phyloP scores from a whole-genome alignment of 2,329 filamentous ascomycete genomes.

The Ceratocystis variospora region DNA sequence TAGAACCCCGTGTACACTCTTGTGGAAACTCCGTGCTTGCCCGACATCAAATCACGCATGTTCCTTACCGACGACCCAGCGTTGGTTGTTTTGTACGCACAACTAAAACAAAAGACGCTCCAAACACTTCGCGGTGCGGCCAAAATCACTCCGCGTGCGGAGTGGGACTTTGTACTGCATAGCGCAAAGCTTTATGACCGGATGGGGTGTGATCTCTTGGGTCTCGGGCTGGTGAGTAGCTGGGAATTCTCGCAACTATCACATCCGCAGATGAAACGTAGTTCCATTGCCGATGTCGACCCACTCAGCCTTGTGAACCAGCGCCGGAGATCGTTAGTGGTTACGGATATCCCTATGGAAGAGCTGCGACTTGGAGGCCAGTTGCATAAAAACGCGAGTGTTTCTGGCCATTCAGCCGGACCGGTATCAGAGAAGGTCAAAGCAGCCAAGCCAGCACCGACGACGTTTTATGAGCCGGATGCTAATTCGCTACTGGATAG shows the following conservation, averaged over 20 bases:
- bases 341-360: slow-evolving; percentile 53
- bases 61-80: slow-evolving; percentile 87
- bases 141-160: slow-evolving; percentile 61
- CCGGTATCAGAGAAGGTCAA: slow-evolving; percentile 24
- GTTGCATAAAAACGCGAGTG: slow-evolving; percentile 27
- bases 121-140: slow-evolving; percentile 77
- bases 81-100: slow-evolving; percentile 71
- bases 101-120: slow-evolving; percentile 66
- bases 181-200: slow-evolving; percentile 73
- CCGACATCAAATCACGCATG: slow-evolving; percentile 58
- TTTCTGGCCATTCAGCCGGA: not conserved
- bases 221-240: slow-evolving; percentile 67
- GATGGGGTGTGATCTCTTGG: slow-evolving; percentile 87
- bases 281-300: slow-evolving; percentile 32
- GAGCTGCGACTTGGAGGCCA: slow-evolving; percentile 25
- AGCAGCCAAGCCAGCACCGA: slow-evolving; percentile 47
- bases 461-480: slow-evolving; percentile 86
- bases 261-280: slow-evolving; percentile 30
- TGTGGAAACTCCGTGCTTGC: slow-evolving; percentile 52
- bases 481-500: slow-evolving; percentile 74
- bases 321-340: slow-evolving; percentile 62
- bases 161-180: slow-evolving; percentile 82
- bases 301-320: slow-evolving; percentile 50
- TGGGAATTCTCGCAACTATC: slow-evolving; percentile 62
- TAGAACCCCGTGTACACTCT: slow-evolving; percentile 67